phyloP scores from a whole-genome alignment of 257 asterid species.

The Striga asiatica region DNA sequence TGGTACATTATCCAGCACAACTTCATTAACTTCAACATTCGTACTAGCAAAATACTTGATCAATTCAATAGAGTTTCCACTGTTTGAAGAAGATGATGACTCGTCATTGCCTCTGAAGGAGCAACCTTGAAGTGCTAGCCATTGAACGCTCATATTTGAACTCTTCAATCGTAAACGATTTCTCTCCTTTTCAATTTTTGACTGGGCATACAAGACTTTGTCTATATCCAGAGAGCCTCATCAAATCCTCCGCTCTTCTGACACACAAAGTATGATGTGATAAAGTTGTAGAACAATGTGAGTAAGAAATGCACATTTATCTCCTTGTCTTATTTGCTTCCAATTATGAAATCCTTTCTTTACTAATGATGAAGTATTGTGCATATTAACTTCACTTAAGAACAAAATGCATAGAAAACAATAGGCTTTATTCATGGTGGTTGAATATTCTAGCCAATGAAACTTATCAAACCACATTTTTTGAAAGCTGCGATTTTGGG shows the following conservation, averaged over 20 bases:
- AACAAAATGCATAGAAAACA: not conserved
- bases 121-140: not conserved
- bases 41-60: not conserved
- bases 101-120: not conserved
- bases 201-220: not conserved
- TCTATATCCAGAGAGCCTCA: not conserved
- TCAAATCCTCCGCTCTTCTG: not conserved
- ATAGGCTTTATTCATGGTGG: not conserved
- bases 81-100: not conserved
- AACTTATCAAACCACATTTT: too few species aligned
- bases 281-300: not conserved
- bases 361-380: not conserved
- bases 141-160: not conserved
- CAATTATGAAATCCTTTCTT: too few species aligned
- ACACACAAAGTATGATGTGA: not conserved
- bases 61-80: not conserved
- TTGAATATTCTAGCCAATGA: not conserved
- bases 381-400: not conserved
- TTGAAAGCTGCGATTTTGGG: too few species aligned
- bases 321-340: not conserved
- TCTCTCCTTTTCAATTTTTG: not conserved
- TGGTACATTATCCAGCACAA: not conserved
- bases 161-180: not conserved
- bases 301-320: not conserved
- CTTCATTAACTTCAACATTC: not conserved